Conservation (phyloP, 176 grass and related monocot genomes). For the Pharus latifolius region DNA sequence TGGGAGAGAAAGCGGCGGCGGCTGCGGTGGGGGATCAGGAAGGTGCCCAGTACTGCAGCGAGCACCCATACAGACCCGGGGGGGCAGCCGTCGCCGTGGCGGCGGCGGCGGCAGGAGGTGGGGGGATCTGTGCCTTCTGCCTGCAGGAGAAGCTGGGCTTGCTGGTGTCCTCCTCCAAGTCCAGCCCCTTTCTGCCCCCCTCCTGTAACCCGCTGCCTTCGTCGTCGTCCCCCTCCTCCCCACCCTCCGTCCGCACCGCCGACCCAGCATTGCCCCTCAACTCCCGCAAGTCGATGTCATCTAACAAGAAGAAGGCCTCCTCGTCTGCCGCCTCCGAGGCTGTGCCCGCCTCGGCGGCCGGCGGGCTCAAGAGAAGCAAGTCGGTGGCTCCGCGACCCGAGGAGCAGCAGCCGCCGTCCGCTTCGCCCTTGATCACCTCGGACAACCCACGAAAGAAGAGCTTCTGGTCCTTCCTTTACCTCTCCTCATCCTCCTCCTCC, state of each 20-base stretch:
- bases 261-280: conserved; percentile 14
- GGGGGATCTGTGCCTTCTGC: conserved; percentile 93
- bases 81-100: conserved; percentile 27
- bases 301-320: neutral
- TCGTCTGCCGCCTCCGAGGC: neutral
- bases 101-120: conserved; percentile 28
- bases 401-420: neutral
- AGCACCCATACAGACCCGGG: conserved; percentile 76
- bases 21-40: conserved; percentile 25
- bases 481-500: conserved; percentile 33
- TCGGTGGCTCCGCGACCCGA: conserved; percentile 65
- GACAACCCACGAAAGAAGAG: conserved; percentile 93
- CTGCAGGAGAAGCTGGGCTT: conserved; percentile 98
- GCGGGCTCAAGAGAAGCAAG: conserved; percentile 67
- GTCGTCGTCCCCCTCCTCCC: conserved; percentile 42
- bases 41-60: conserved; percentile 54
- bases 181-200: conserved; percentile 52
- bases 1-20: conserved; percentile 27
- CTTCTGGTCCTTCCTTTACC: conserved; percentile 97
- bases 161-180: conserved; percentile 88
- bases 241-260: conserved; percentile 17
- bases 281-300: neutral
- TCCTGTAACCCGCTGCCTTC: conserved; percentile 37
- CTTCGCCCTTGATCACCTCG: conserved; percentile 2
- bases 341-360: neutral